These are phyloP conservation scores for Trametes villosa DNA, from an alignment of 768 basidiomycete genomes.

Conservation along the genomic window DNA sequence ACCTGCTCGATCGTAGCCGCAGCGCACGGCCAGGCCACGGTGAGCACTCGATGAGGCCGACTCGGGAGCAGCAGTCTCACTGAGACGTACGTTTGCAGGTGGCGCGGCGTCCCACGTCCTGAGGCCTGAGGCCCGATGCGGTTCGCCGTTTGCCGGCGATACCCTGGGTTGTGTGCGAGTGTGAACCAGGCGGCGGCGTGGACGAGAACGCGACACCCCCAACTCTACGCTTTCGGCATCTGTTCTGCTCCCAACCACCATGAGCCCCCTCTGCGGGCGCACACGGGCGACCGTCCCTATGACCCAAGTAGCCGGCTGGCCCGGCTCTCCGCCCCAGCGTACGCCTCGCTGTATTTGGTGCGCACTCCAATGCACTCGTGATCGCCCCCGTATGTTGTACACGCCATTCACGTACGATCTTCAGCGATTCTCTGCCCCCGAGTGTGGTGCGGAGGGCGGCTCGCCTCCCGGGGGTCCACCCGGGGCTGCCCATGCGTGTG, in stretches of 20 bases:
- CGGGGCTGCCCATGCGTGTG: not conserved
- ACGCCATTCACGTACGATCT: constrained; percentile 23
- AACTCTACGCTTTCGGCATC: constrained; percentile 16
- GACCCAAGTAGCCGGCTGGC: constrained; percentile 10
- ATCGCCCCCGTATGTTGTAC: constrained; percentile 16
- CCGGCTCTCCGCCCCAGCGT: constrained; percentile 2
- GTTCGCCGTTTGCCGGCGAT: constrained; percentile 12
- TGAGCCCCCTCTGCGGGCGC: constrained; percentile 1
- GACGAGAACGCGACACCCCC: constrained; percentile 10
- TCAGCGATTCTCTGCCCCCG: constrained; percentile 17
- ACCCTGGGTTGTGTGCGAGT: constrained; percentile 9
- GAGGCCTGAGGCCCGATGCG: not conserved
- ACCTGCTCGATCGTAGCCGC: not conserved
- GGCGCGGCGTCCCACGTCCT: not conserved
- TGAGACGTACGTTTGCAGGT: not conserved
- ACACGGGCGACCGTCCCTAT: not conserved
- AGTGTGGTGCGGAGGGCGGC: not conserved
- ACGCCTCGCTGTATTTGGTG: constrained; percentile 7
- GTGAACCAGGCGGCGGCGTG: constrained; percentile 2
- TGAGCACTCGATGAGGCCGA: not conserved
- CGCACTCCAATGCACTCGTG: constrained; percentile 9
- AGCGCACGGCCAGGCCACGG: not conserved
- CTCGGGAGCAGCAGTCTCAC: not conserved
- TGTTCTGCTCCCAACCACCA: constrained; percentile 16
- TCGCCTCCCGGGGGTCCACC: not conserved